Evolutionary conservation across 148 eudicot genomes (phyloP), one percentile per base, ranked within the genome.

Genomic region (Amaranthus cruentus): DNA sequence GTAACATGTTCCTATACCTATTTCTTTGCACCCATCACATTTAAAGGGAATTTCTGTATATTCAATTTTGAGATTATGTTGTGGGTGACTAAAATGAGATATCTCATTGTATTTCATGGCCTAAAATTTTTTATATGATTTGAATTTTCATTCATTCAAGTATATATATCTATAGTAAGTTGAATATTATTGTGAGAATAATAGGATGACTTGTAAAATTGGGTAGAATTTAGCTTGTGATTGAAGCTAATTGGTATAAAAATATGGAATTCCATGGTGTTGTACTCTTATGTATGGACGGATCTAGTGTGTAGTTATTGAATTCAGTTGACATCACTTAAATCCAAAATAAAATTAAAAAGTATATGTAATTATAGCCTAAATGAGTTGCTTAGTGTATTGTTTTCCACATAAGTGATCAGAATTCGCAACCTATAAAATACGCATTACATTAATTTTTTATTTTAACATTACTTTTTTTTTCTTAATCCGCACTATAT

Each of bases 11-110:
- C 97, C 98, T 14, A 94, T 88, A 4, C 98, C 97, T 4, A 81
- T 87, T 55, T 94, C 97, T 56, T 86, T 89, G 86, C 97, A 94
- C 6, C 98, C 97, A 64, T 94, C 97, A 76, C 98, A 94, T 76
- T 88, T 89, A 85, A 91, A 94, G 0, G 96, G 96, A 5, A 78
- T 73, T 42, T 91, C 86, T 8, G 89, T 61, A 78, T 87, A 82
- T n/a, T 90, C 90, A 15, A 81, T 76, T 77, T 84, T 86, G 62
- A 94, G 96, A 78, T 75, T 87, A 89, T 94, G 98, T 72, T 91
- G 81, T 6, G 91, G 96, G 87, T 94, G 98, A 82, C 91, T 81
- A 56, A 82, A 80, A 75, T 94, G 96, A 54, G 80, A 78, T 54
- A 94, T 90, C 71, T 94, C 96, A 64, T 75, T 83, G 87, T 89